Percentiles rank a stretch among this genome's conserved stretches.
Conservation (phyloP, 345 rosid genomes). For the Anacardium occidentale region DNA sequence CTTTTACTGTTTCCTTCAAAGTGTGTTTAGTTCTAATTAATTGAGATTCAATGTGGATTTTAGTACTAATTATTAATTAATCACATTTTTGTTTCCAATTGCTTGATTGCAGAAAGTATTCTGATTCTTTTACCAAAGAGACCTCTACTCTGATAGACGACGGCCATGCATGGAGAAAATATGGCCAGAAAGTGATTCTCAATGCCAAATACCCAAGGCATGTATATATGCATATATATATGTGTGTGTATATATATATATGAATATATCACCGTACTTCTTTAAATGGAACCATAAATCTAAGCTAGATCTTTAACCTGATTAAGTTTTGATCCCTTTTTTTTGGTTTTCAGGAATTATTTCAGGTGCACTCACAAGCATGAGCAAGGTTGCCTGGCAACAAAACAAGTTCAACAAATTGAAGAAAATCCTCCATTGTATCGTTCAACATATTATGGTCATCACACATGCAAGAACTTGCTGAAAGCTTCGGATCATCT, state of each 20-base stretch:
- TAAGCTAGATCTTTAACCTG: background rate
- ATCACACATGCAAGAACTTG: conserved; percentile 37
- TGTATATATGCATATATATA: too few relatives aligned
- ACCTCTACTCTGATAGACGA: conserved; percentile 29
- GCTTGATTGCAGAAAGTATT: conserved; percentile 33
- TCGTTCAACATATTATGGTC: conserved; percentile 39
- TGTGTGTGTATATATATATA: too few relatives aligned
- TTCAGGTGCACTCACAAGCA: conserved; percentile 55
- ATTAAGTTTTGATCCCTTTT: background rate
- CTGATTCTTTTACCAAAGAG: conserved; percentile 17
- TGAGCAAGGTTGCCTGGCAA: conserved; percentile 48
- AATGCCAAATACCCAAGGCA: conserved; percentile 50
- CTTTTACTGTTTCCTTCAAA: too few relatives aligned
- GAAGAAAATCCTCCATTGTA: conserved; percentile 32
- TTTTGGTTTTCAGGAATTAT: conserved; percentile 42
- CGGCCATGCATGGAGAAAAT: conserved; percentile 65
- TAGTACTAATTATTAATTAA: too few relatives aligned
- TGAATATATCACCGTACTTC: too few relatives aligned
- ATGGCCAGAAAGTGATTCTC: conserved; percentile 58
- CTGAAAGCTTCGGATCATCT: conserved; percentile 17
- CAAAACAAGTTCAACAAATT: conserved; percentile 49
- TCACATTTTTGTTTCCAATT: background rate
- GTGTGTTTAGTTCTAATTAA: too few relatives aligned
- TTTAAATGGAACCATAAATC: background rate
- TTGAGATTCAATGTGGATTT: too few relatives aligned